Base-by-base conservation (phyloP, 2,329 filamentous ascomycete species). In the Acrodontium crateriforme region DNA sequence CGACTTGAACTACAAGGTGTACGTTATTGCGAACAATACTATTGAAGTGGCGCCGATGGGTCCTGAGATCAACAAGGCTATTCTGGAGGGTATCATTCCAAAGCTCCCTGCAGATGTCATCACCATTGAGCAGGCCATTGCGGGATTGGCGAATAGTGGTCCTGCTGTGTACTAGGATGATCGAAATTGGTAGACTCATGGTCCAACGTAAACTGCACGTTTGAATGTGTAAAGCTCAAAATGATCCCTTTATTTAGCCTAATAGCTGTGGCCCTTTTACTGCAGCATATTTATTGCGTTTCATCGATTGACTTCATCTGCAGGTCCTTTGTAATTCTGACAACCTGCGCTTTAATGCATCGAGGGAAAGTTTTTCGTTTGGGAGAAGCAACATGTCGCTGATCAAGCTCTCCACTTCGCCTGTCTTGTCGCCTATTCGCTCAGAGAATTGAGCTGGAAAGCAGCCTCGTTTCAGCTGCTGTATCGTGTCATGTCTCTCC, bases 1-100 rank as follows among this genome's bases (percentile, higher is more conserved):
- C 26, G 56, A 62, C 37, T 32, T 60, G 18, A 54, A 61, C 30
- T 62, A 56, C 30, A 53, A 55, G 8, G 48, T 62, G 27, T 61
- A 49, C 39, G 40, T 50, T 11, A 49, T 50, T 29, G 38, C 45
- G 6, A 46, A 50, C 35, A 47, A 50, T 31, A 47, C 41, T 12
- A 47, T 50, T 29, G 45, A 50, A 36, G 34, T 39, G 23, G 38
- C 44, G 2, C 37, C 42, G 16, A 34, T 44, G 20, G 31, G 27
- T 2, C 34, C 38, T 2, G 42, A 30, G 6, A 44, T 49, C 32
- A 46, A 50, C 30, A 34, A 20, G 8, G 41, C 39, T 11, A 49
- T 50, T 21, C 24, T 49, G 27, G 39, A 45, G 19, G 46, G 46
- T 22, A 39, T 48, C 12, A 31, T 50, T 16, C 46, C 47, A 3